Evolutionary conservation across 208 protist genomes (phyloP), one percentile per base, ranked within the genome.

Genomic region (Acanthamoeba castellanii): DNA sequence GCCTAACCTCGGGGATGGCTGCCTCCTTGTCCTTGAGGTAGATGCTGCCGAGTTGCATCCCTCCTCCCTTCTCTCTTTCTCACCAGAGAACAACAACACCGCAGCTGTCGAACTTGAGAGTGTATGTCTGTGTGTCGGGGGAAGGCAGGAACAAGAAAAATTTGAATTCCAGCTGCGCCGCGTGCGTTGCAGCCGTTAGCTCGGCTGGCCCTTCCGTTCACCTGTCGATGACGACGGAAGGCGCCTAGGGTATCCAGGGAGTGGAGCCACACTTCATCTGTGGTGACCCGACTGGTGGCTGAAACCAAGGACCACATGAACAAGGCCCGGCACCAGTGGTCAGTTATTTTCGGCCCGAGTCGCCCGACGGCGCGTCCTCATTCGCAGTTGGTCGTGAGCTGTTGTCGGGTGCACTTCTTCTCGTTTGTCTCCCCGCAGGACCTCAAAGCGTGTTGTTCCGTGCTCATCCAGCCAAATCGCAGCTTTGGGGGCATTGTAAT

Each of bases 11-110:
- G 78, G 78, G 78, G 13, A 85, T 85, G 78, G 78, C 37, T 30
- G 78, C 78, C 45, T 85, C 78, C 25, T 85, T 85, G 78, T 85
- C 78, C 47, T 85, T 85, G 20, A 85, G 45, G 47, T 59, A 85
- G 47, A 85, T 85, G 78, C 78, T 85, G 78, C 78, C 47, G 78
- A 42, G 78, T 27, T 50, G 72, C 72, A 37, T 81, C 72, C 16
- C 37, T 30, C 37, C n/a, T 37, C 22, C 22, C 72, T 34, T 85
- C 22, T 14, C 11, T 27, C 74, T 8, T 32, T 50, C 9, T 50
- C 18, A 2, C 64, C 1, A 42, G 37, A 42, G 37, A 42, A 72
- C 27, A 32, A 27, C 64, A 72, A 32, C 61, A 30, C 61, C 20
- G 57, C 42, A 47, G 45, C 45, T 47, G 9, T 47, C 9, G 45